Evolutionary conservation across 1,284 basidiomycete species (phyloP).

Genomic region (Laetiporus sulphureus): DNA sequence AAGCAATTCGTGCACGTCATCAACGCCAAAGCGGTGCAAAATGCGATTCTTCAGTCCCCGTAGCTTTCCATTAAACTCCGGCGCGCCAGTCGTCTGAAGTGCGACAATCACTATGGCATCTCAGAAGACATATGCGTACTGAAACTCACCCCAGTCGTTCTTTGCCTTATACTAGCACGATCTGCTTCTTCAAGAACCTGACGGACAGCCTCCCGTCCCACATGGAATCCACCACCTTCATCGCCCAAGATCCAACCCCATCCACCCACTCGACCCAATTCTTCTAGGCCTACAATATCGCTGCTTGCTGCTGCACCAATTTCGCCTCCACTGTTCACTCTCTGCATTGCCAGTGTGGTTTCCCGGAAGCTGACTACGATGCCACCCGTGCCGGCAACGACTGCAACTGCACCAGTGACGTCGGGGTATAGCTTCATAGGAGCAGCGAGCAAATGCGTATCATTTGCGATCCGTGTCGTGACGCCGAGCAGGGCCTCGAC

Average conservation of each 20-base stretch:
- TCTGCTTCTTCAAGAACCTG: conserved; percentile 56
- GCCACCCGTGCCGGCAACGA: conserved; percentile 69
- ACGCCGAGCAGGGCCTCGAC: conserved; percentile 53
- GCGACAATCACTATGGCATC: not conserved
- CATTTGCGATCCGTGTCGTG: conserved; percentile 59
- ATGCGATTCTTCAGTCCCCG: conserved; percentile 30
- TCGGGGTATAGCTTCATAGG: conserved; percentile 55
- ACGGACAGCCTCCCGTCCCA: conserved; percentile 66
- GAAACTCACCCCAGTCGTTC: not conserved
- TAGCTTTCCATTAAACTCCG: conserved; percentile 3
- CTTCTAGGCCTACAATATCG: conserved; percentile 32
- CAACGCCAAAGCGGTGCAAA: conserved; percentile 48
- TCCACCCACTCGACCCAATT: conserved; percentile 66
- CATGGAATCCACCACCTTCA: conserved; percentile 71
- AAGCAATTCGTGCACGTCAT: conserved; percentile 54
- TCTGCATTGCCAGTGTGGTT: conserved; percentile 9
- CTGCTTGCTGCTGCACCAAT: conserved; percentile 16
- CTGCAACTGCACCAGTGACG: conserved; percentile 53
- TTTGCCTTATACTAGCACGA: conserved; percentile 35
- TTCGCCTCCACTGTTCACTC: not conserved
- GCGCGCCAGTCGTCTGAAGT: not conserved
- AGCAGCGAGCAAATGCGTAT: conserved; percentile 68
- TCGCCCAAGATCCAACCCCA: conserved; percentile 84
- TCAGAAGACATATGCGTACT: not conserved
- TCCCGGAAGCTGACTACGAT: conserved; percentile 57